Percentiles rank a stretch among this genome's conserved stretches.
Conservation (phyloP, 164 flowering plant species). For the Vitis riparia region DNA sequence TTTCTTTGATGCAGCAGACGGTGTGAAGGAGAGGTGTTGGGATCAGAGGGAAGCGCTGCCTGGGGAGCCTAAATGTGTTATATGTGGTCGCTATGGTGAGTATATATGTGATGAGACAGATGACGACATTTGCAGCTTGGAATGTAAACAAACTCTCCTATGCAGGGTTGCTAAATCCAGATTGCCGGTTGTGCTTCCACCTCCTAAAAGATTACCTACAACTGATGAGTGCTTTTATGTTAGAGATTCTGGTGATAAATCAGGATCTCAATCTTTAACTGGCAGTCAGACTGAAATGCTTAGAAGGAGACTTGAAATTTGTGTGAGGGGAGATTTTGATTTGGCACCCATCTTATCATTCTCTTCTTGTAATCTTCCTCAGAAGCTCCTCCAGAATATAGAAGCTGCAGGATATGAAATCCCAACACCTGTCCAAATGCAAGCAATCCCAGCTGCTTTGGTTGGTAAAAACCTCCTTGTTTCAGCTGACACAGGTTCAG, state of each 20-base stretch:
- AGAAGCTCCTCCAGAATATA: slow-evolving; percentile 67
- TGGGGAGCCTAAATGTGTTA: slow-evolving; percentile 78
- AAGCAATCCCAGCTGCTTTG: slow-evolving; percentile 86
- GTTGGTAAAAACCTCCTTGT: slow-evolving; percentile 75
- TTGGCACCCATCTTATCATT: slow-evolving; percentile 68
- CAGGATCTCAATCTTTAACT: slow-evolving; percentile 17
- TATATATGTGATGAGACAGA: slow-evolving; percentile 92
- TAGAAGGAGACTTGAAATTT: slow-evolving; percentile 59
- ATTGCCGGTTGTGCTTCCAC: slow-evolving; percentile 17
- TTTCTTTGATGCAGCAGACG: slow-evolving; percentile 15
- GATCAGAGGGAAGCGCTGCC: slow-evolving; percentile 87
- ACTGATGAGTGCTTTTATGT: slow-evolving; percentile 86
- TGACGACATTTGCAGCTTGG: slow-evolving; percentile 89
- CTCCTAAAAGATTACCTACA: slow-evolving; percentile 44
- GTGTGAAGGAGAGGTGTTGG: slow-evolving; percentile 58
- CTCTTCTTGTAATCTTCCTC: slow-evolving; percentile 58
- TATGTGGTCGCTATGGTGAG: slow-evolving; percentile 97
- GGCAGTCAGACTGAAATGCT: slow-evolving; percentile 43
- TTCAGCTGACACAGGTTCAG: slow-evolving; percentile 90
- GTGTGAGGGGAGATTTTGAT: slow-evolving; percentile 53
- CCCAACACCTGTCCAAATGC: slow-evolving; percentile 97
- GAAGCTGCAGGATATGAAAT: slow-evolving; percentile 73
- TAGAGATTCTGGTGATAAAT: slow-evolving; percentile 36
- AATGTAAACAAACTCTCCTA: slow-evolving; percentile 63
- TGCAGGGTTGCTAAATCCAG: slow-evolving; percentile 35